These are phyloP conservation scores for Dictyostelium capitatum DNA, from an alignment of 78 protist species.

Conservation along the genomic window DNA sequence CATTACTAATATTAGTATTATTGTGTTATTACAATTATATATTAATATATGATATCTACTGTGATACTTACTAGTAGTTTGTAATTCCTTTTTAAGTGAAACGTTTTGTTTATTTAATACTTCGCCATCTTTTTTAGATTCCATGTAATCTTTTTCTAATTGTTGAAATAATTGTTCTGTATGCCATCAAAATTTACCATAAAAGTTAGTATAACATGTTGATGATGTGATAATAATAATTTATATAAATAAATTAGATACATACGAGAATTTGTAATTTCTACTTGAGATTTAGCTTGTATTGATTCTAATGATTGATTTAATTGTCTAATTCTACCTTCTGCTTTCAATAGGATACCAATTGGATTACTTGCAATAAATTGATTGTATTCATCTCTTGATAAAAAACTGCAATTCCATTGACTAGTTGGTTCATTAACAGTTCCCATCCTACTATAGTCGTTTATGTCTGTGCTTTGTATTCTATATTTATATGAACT, in stretches of 20 bases:
- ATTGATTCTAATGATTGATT: slow-evolving; percentile 49
- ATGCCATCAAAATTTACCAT: neutral
- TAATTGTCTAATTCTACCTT: slow-evolving; percentile 59
- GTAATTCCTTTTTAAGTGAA: slow-evolving; percentile 40
- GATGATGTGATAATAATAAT: neutral
- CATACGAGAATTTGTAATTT: slow-evolving; percentile 67
- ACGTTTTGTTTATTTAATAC: neutral
- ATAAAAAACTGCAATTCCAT: slow-evolving; percentile 71
- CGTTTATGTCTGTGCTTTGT: neutral
- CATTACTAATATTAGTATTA: neutral
- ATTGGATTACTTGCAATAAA: slow-evolving; percentile 28
- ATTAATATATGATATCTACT: neutral
- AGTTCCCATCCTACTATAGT: neutral
- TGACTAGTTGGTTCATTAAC: neutral
- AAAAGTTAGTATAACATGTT: neutral
- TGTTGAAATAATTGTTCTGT: slow-evolving; percentile 79
- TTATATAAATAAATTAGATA: neutral
- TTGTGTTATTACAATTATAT: neutral
- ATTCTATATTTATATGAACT: no score
- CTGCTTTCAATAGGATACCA: slow-evolving; percentile 42
- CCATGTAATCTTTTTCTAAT: slow-evolving; percentile 48
- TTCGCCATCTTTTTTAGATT: slow-evolving; percentile 50
- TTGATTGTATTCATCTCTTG: slow-evolving; percentile 61
- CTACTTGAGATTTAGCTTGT: slow-evolving; percentile 45
- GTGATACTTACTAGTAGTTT: slow-evolving; percentile 31